Evolutionary conservation across 225 moss, liverwort and hornwort genomes (phyloP).

Genomic region (Polytrichum formosum): DNA sequence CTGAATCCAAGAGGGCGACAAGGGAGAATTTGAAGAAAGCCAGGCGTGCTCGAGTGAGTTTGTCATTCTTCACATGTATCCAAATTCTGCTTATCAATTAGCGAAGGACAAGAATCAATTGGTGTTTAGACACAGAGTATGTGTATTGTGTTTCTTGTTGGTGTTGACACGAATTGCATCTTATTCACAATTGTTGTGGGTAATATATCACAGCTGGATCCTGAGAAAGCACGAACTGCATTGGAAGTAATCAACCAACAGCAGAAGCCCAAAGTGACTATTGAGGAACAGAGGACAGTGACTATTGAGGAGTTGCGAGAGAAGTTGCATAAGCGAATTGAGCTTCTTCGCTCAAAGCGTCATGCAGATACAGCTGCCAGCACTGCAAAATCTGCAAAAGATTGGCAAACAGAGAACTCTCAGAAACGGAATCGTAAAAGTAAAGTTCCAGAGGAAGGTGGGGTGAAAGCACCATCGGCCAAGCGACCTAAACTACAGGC

Average conservation of each 20-base stretch:
- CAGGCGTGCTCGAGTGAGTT: constrained; percentile 79
- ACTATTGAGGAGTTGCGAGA: constrained; percentile 82
- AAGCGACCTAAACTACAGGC: constrained; percentile 37
- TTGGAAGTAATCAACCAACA: constrained; percentile 81
- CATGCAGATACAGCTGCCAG: constrained; percentile 89
- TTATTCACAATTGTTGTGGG: background rate
- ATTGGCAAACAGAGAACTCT: constrained; percentile 77
- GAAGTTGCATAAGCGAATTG: constrained; percentile 81
- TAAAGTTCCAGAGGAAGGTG: constrained; percentile 35
- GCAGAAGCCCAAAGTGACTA: constrained; percentile 29
- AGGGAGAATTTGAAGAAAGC: constrained; percentile 91
- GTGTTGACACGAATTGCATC: too few species aligned
- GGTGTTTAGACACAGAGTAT: too few species aligned
- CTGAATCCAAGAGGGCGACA: constrained; percentile 69
- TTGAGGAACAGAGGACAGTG: constrained; percentile 58
- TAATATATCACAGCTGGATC: constrained; percentile 65
- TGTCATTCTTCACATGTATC: constrained; percentile 2
- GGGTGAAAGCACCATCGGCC: constrained; percentile 12
- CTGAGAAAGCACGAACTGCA: constrained; percentile 77
- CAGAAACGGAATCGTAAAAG: constrained; percentile 65
- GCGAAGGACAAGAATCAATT: background rate
- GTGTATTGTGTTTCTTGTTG: too few species aligned
- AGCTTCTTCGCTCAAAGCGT: constrained; percentile 77
- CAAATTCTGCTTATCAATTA: background rate
- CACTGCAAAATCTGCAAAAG: constrained; percentile 70